Percentiles rank a stretch among this genome's conserved stretches.
These are phyloP conservation scores for Tricholomella constricta DNA, from an alignment of 768 basidiomycete genomes.

Conservation along the genomic window DNA sequence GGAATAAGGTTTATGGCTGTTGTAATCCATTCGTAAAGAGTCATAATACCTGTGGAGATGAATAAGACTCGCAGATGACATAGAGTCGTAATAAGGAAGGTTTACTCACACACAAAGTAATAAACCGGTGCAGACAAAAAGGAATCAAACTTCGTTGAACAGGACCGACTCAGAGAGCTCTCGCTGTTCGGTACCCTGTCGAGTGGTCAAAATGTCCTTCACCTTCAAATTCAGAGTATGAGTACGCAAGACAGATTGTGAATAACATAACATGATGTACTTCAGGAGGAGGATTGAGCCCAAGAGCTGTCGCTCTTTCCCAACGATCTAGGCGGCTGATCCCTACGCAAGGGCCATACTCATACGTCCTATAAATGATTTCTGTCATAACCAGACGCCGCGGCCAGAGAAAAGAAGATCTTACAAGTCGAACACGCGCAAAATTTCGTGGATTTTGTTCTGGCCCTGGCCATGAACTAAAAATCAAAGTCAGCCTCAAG, in stretches of 20 bases:
- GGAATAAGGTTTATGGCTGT: too few species aligned
- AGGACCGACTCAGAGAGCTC: conserved; percentile 69
- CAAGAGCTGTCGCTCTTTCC: conserved; percentile 79
- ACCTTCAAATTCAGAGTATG: conserved; percentile 49
- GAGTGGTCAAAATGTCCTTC: conserved; percentile 72
- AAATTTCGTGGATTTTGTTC: conserved; percentile 67
- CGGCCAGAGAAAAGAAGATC: conserved; percentile 19
- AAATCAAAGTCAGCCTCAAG: conserved; percentile 3
- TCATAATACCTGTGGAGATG: too few species aligned
- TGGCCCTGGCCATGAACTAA: conserved; percentile 68
- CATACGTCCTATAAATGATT: conserved; percentile 53
- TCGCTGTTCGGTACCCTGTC: conserved; percentile 56
- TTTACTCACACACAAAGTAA: background rate
- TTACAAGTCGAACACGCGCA: conserved; percentile 79
- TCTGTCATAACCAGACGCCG: conserved; percentile 9
- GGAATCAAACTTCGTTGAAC: conserved; percentile 40
- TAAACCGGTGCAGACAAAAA: background rate
- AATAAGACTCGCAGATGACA: too few species aligned
- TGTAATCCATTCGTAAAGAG: too few species aligned
- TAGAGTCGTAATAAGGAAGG: too few species aligned
- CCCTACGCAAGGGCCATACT: conserved; percentile 81
- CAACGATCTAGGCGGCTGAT: conserved; percentile 84
- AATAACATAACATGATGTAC: conserved; percentile 37
- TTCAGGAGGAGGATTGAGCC: conserved; percentile 78
- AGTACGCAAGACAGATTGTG: background rate